phyloP scores from a whole-genome alignment of 2,329 filamentous ascomycete species.

The Coniochaeta sp. region DNA sequence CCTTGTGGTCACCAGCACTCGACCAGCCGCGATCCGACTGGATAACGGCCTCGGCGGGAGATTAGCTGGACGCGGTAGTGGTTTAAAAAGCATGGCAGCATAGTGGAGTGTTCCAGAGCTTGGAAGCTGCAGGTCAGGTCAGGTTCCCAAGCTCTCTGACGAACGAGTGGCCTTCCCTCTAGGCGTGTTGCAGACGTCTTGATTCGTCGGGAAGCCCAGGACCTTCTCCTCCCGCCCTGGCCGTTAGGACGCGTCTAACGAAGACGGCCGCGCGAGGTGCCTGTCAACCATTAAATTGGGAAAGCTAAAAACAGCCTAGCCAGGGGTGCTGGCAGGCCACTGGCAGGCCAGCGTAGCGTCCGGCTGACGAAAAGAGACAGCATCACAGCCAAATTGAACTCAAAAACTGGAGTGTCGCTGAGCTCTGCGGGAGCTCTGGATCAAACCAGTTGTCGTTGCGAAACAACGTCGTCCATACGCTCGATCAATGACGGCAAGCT shows the following conservation, averaged over 20 bases:
- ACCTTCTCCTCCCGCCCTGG: not conserved
- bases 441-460: not conserved
- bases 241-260: not conserved
- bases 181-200: not conserved
- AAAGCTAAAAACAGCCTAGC: not conserved
- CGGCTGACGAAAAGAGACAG: not conserved
- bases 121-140: not conserved
- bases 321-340: not conserved
- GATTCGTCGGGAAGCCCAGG: not conserved
- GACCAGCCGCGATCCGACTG: slow-evolving; percentile 2
- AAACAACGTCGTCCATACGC: not conserved
- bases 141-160: not conserved
- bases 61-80: not conserved
- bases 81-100: slow-evolving; percentile 1
- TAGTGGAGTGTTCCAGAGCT: not conserved
- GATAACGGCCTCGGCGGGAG: not conserved
- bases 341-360: not conserved
- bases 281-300: not conserved
- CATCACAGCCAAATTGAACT: not conserved
- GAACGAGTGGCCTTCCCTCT: not conserved
- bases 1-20: not conserved
- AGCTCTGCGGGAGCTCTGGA: too few relatives aligned
- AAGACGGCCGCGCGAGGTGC: not conserved
- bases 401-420: too few relatives aligned
- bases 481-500: slow-evolving; percentile 1